Evolutionary conservation across 202 grass and related monocot genomes (phyloP).

Genomic region (Elaeis oleifera): DNA sequence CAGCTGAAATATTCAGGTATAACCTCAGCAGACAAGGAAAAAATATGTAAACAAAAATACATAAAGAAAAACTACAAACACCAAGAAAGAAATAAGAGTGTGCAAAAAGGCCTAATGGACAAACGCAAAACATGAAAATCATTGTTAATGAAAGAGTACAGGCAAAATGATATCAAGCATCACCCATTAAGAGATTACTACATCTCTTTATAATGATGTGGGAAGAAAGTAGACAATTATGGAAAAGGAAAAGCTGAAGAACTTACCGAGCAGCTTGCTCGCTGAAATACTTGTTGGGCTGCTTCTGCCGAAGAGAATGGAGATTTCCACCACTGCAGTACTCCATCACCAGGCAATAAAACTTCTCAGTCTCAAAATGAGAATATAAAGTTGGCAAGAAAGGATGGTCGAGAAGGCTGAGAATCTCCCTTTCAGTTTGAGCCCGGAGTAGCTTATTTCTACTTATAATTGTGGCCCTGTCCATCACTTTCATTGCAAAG

Average conservation of each 20-base stretch:
- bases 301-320: conserved; percentile 76
- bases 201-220: background rate
- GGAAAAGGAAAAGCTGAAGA: conserved; percentile 1
- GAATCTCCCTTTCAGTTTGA: conserved; percentile 83
- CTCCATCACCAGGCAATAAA: conserved; percentile 91
- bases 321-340: conserved; percentile 95
- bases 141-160: too few species aligned
- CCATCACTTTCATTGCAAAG: conserved; percentile 98
- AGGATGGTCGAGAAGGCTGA: conserved; percentile 65
- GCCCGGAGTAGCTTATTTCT: conserved; percentile 71
- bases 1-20: too few species aligned
- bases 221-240: background rate
- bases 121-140: too few species aligned
- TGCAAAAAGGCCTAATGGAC: too few species aligned
- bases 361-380: conserved; percentile 84
- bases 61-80: too few species aligned
- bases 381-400: conserved; percentile 89
- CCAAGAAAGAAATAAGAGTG: too few species aligned
- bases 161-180: too few species aligned
- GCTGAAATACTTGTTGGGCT: conserved; percentile 60
- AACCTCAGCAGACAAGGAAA: too few species aligned
- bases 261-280: conserved; percentile 70
- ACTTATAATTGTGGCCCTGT: conserved; percentile 58
- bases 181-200: too few species aligned
- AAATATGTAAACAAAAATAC: too few species aligned